Percentiles rank a stretch among this genome's conserved stretches.
phyloP scores from a whole-genome alignment of 768 basidiomycete genomes.

The Bullera alba region DNA sequence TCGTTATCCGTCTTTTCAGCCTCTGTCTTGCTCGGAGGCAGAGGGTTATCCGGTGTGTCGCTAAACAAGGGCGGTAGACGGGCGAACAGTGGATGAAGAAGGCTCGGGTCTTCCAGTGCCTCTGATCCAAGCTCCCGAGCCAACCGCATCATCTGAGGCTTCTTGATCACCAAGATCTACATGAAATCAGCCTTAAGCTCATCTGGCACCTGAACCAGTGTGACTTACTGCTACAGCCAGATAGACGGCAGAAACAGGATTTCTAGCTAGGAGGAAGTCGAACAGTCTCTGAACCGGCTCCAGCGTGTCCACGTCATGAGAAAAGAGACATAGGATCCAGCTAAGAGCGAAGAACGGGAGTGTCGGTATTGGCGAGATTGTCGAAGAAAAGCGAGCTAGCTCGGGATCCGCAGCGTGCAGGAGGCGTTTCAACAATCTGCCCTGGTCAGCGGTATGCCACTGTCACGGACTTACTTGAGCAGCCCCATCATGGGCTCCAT shows the following conservation, averaged over 20 bases:
- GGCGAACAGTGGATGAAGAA: slow-evolving; percentile 47
- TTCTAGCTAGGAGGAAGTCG: slow-evolving; percentile 76
- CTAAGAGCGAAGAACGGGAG: slow-evolving; percentile 85
- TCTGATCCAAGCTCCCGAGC: slow-evolving; percentile 45
- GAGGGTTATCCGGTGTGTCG: slow-evolving; percentile 20
- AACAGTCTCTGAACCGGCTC: slow-evolving; percentile 84
- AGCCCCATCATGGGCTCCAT: slow-evolving; percentile 79
- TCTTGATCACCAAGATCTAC: slow-evolving; percentile 68
- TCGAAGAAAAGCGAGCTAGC: slow-evolving; percentile 65
- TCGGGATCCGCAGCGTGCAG: slow-evolving; percentile 63
- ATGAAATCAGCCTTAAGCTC: slow-evolving; percentile 1
- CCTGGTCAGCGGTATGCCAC: not conserved
- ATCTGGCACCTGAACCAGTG: not conserved
- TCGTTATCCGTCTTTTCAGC: slow-evolving; percentile 5
- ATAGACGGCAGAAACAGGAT: slow-evolving; percentile 74
- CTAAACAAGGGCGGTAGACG: slow-evolving; percentile 40
- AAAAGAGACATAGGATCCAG: slow-evolving; percentile 81
- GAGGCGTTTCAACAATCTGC: slow-evolving; percentile 67
- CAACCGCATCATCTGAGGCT: slow-evolving; percentile 58
- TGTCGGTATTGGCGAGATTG: slow-evolving; percentile 55
- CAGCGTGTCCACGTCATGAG: slow-evolving; percentile 86
- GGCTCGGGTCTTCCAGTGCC: slow-evolving; percentile 44
- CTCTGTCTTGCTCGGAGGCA: not conserved
- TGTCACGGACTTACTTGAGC: slow-evolving; percentile 42
- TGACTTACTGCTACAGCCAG: slow-evolving; percentile 70